These are phyloP conservation scores for Ulmus americana DNA, from an alignment of 331 rosid species.

Conservation along the genomic window DNA sequence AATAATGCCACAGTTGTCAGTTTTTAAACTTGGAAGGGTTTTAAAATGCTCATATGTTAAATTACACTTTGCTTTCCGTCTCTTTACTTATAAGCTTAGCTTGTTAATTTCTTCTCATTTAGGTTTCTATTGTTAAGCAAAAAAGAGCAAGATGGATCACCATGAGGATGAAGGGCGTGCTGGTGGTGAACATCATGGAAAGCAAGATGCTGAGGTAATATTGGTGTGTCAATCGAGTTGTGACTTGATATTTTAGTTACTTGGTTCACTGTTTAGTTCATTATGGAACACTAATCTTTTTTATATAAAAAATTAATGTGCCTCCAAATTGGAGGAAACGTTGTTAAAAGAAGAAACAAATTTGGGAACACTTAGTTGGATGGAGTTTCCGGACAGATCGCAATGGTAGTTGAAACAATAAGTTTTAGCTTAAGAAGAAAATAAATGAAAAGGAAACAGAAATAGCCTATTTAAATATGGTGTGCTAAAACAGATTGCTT, in stretches of 20 bases:
- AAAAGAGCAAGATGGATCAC: slow-evolving; percentile 56
- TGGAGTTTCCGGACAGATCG: too few relatives aligned
- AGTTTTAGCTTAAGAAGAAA: too few relatives aligned
- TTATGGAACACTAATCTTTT: too few relatives aligned
- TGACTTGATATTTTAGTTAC: background rate
- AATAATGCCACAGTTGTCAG: background rate
- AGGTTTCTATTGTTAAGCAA: slow-evolving; percentile 21
- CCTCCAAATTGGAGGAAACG: too few relatives aligned
- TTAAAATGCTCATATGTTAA: background rate
- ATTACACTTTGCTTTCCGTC: background rate
- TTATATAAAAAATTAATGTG: too few relatives aligned
- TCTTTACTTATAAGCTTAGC: background rate
- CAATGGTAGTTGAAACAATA: too few relatives aligned
- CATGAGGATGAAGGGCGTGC: slow-evolving; percentile 61
- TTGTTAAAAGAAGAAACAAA: too few relatives aligned
- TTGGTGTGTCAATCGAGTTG: slow-evolving; percentile 11
- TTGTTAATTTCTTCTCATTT: slow-evolving; percentile 15
- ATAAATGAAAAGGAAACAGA: too few relatives aligned
- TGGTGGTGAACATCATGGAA: slow-evolving; percentile 51
- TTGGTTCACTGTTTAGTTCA: background rate
- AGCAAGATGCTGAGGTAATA: slow-evolving; percentile 79
- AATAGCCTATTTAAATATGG: too few relatives aligned
- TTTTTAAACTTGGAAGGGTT: background rate
- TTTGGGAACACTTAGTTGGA: too few relatives aligned
- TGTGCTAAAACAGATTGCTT: background rate